Evolutionary conservation across 2,329 filamentous ascomycete species (phyloP).

Genomic region (Cryphonectria radicalis): DNA sequence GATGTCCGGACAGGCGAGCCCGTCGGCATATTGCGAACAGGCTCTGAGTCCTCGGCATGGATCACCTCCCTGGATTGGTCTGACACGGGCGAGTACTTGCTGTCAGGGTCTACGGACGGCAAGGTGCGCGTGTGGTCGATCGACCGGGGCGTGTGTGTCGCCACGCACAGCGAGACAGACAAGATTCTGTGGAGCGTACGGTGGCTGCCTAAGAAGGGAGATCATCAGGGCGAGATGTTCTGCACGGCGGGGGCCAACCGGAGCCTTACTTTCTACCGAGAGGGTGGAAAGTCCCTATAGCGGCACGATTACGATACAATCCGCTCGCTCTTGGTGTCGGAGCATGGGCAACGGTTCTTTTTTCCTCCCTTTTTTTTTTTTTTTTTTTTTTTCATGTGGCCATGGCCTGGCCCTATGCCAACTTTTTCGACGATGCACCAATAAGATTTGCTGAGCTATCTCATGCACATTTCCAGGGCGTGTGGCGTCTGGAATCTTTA

Average conservation of each 20-base stretch:
- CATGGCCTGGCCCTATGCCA: neutral
- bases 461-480: neutral
- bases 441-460: neutral
- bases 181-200: constrained; percentile 82
- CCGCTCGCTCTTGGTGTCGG: neutral
- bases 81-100: constrained; percentile 85
- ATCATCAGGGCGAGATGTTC: constrained; percentile 69
- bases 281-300: constrained; percentile 55
- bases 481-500: neutral
- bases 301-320: neutral
- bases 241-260: constrained; percentile 77
- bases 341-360: neutral
- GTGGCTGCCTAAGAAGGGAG: constrained; percentile 75
- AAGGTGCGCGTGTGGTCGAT: constrained; percentile 97
- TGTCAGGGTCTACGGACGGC: constrained; percentile 88
- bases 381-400: neutral
- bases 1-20: constrained; percentile 92
- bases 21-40: constrained; percentile 71
- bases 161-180: constrained; percentile 90
- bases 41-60: constrained; percentile 78
- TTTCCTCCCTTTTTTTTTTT: no score
- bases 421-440: neutral
- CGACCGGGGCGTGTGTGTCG: constrained; percentile 81
- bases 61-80: constrained; percentile 93
- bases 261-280: constrained; percentile 80